Conservation (phyloP, 495 filamentous ascomycete genomes). For the Rhypophila decipiens region DNA sequence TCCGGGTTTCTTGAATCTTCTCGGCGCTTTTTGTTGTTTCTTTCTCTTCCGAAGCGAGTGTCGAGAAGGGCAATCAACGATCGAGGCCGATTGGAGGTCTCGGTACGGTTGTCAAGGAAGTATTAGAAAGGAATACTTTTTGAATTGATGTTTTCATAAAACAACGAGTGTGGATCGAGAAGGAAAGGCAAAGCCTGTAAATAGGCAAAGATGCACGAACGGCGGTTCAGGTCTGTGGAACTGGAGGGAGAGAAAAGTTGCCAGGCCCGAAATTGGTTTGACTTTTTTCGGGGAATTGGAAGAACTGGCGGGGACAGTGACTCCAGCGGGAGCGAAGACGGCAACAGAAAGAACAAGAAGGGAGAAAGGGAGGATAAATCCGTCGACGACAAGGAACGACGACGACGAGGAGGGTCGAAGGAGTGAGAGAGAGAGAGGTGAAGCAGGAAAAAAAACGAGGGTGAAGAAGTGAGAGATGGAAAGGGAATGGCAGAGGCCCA, state of each 20-base stretch:
- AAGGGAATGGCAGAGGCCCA: neutral
- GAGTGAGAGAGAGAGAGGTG: conserved; percentile 12
- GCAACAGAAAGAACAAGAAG: too few species aligned
- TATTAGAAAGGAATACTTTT: conserved; percentile 6
- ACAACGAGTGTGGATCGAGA: conserved; percentile 2
- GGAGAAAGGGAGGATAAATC: too few species aligned
- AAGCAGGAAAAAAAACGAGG: conserved; percentile 12
- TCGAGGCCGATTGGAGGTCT: neutral
- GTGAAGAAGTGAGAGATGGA: neutral
- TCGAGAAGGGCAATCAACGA: conserved; percentile 14
- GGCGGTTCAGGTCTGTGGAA: neutral
- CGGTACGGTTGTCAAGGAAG: neutral
- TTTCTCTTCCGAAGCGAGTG: conserved; percentile 15
- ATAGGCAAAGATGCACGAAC: neutral
- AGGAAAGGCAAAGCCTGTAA: conserved; percentile 2
- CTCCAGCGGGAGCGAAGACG: conserved; percentile 7
- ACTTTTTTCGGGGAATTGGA: neutral
- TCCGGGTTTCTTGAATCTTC: conserved; percentile 16
- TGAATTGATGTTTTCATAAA: neutral
- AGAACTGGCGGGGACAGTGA: too few species aligned
- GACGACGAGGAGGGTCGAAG: conserved; percentile 5
- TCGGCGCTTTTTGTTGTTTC: conserved; percentile 6
- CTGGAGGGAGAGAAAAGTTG: conserved; percentile 7
- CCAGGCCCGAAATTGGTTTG: neutral
- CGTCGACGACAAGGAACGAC: neutral